Evolutionary conservation across 139 green algal genomes (phyloP).

Genomic region (Chlorella vulgaris): DNA sequence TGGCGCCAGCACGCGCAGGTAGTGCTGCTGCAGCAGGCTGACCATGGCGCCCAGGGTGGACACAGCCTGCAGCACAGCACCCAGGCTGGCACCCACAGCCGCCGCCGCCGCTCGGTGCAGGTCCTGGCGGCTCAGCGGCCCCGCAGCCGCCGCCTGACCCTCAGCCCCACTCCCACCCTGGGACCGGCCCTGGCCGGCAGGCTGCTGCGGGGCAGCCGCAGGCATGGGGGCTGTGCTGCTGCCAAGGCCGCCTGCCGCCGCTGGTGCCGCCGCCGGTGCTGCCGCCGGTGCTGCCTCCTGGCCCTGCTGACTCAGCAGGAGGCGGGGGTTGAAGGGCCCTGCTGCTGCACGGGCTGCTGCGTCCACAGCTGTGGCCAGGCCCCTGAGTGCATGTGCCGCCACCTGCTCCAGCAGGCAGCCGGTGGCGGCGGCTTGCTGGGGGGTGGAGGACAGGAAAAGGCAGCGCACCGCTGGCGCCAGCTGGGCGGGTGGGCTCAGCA

Average conservation of each 20-base stretch:
- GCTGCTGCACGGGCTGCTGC: conserved; percentile 5
- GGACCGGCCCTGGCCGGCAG: neutral
- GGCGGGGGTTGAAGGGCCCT: conserved; percentile 22
- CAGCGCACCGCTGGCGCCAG: conserved; percentile 37
- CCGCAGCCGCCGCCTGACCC: neutral
- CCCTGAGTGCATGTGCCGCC: conserved; percentile 50
- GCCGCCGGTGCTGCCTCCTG: conserved; percentile 13
- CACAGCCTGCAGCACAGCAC: conserved; percentile 54
- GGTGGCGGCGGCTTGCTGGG: conserved; percentile 20
- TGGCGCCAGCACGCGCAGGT: conserved; percentile 41
- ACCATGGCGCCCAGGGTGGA: conserved; percentile 34
- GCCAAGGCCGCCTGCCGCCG: neutral
- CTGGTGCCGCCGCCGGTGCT: neutral
- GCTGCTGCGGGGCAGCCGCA: neutral
- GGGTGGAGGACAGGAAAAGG: conserved; percentile 57
- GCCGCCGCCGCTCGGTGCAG: conserved; percentile 7
- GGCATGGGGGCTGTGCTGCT: neutral
- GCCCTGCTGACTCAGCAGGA: neutral
- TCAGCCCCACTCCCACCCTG: too few relatives aligned
- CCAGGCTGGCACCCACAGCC: conserved; percentile 33
- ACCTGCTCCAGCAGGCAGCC: conserved; percentile 68
- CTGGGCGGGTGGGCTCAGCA: conserved; percentile 41
- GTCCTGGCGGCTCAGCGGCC: neutral
- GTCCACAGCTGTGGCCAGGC: conserved; percentile 47
- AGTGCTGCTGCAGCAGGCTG: conserved; percentile 57